phyloP scores from a whole-genome alignment of 2,329 filamentous ascomycete species.

The Hysterium pulicare region DNA sequence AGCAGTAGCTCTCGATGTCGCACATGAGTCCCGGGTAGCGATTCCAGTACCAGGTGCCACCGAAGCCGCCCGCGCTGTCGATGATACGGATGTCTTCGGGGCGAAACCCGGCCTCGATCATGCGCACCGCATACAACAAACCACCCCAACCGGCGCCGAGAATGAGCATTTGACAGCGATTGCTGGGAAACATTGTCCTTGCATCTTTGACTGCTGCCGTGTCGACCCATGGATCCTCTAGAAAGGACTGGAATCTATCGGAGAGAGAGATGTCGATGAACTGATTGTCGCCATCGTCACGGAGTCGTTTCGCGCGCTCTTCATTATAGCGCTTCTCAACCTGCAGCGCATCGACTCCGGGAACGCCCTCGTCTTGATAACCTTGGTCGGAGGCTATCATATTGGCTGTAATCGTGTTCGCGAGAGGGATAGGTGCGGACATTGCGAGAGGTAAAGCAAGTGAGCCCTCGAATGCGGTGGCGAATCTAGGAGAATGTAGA shows the following conservation, averaged over 20 bases:
- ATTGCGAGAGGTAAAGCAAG: not conserved
- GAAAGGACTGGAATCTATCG: conserved; percentile 18
- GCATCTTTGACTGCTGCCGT: conserved; percentile 3
- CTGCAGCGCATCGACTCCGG: conserved; percentile 11
- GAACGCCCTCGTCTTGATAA: conserved; percentile 9
- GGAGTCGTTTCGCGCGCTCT: conserved; percentile 17
- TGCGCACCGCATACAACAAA: conserved; percentile 39
- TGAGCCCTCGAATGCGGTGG: not conserved
- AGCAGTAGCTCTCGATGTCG: conserved; percentile 57
- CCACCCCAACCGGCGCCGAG: conserved; percentile 47
- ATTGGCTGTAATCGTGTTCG: not conserved
- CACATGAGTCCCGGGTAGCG: conserved; percentile 48
- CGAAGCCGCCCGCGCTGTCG: conserved; percentile 48
- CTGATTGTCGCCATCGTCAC: not conserved
- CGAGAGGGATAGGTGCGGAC: not conserved
- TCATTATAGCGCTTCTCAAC: conserved; percentile 12
- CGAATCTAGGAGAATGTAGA: not conserved
- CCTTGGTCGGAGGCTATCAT: conserved; percentile 2
- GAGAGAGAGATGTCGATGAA: conserved; percentile 21
- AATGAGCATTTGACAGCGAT: conserved; percentile 27
- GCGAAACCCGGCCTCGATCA: conserved; percentile 38
- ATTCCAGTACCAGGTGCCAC: conserved; percentile 49
- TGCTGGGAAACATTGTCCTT: conserved; percentile 1
- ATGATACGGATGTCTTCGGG: conserved; percentile 39
- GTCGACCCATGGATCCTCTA: conserved; percentile 28